Conservation (phyloP, 257 asterid genomes). For the Primulina eburnea region DNA sequence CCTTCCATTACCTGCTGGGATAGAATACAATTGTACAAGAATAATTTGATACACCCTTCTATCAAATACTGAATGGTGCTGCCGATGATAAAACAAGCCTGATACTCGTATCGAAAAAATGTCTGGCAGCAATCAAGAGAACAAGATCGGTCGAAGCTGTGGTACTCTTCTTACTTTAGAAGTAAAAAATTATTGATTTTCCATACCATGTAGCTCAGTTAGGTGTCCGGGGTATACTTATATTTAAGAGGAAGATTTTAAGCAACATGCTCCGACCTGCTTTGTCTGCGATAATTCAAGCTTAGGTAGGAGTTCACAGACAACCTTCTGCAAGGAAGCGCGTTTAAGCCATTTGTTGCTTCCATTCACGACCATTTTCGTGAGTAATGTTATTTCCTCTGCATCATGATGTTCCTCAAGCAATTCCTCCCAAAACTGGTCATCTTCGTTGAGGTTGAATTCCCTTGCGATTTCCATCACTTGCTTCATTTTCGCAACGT, state of each 20-base stretch:
- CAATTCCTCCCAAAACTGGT: slow-evolving; percentile 58
- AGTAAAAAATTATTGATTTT: not conserved
- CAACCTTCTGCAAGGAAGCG: slow-evolving; percentile 51
- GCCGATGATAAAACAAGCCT: not conserved
- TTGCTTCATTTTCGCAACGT: slow-evolving; percentile 65
- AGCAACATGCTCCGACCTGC: slow-evolving; percentile 41
- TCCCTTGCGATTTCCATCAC: slow-evolving; percentile 56
- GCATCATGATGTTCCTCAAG: slow-evolving; percentile 37
- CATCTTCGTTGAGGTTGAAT: slow-evolving; percentile 61
- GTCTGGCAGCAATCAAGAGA: not conserved
- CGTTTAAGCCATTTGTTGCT: slow-evolving; percentile 34
- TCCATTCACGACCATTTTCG: slow-evolving; percentile 45
- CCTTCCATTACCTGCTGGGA: too few relatives aligned
- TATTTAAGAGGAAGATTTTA: not conserved
- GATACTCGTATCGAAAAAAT: too few relatives aligned
- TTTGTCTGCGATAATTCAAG: slow-evolving; percentile 44
- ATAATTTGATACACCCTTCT: not conserved
- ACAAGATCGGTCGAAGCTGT: not conserved
- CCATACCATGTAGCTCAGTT: not conserved
- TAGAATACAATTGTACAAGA: not conserved
- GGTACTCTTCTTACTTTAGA: not conserved
- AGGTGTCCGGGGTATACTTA: too few relatives aligned
- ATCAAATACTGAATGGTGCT: not conserved
- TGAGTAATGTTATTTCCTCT: slow-evolving; percentile 48
- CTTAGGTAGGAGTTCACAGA: slow-evolving; percentile 58